Percentiles rank a stretch among this genome's conserved stretches.
Evolutionary conservation across 2,329 filamentous ascomycete species (phyloP).

Genomic region (Drechslerella coelobrocha): DNA sequence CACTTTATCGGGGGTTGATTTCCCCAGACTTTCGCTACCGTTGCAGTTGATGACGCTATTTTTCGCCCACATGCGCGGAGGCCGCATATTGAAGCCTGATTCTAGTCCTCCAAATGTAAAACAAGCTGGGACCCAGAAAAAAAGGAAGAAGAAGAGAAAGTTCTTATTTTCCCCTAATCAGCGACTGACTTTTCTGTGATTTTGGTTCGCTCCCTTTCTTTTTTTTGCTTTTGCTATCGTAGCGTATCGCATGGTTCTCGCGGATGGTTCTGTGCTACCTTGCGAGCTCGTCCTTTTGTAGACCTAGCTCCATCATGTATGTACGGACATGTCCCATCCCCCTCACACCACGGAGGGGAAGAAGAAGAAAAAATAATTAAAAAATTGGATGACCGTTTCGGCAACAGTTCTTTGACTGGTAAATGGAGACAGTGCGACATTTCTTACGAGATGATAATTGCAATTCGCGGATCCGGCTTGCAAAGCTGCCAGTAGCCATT

Average conservation of each 20-base stretch:
- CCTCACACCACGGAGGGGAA: slow-evolving; percentile 18
- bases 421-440: slow-evolving; percentile 49
- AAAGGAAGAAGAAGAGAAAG: slow-evolving; percentile 22
- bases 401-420: slow-evolving; percentile 35
- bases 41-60: slow-evolving; percentile 48
- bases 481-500: slow-evolving; percentile 2
- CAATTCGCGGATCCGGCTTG: slow-evolving; percentile 19
- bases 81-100: slow-evolving; percentile 43
- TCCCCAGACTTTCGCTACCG: slow-evolving; percentile 49
- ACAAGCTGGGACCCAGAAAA: no score
- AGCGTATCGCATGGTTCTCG: slow-evolving; percentile 42
- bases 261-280: slow-evolving; percentile 42
- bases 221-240: slow-evolving; percentile 23
- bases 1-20: slow-evolving; percentile 12
- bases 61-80: slow-evolving; percentile 38
- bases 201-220: not conserved
- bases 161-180: slow-evolving; percentile 13
- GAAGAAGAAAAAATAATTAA: not conserved
- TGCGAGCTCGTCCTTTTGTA: slow-evolving; percentile 46
- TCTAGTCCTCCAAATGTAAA: slow-evolving; percentile 17
- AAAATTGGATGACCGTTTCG: slow-evolving; percentile 29
- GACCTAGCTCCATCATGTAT: not conserved
- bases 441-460: slow-evolving; percentile 50
- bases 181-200: slow-evolving; percentile 9
- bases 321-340: slow-evolving; percentile 13